These are phyloP conservation scores for Eutypella sp. DNA, from an alignment of 2,329 filamentous ascomycete genomes.

Conservation along the genomic window DNA sequence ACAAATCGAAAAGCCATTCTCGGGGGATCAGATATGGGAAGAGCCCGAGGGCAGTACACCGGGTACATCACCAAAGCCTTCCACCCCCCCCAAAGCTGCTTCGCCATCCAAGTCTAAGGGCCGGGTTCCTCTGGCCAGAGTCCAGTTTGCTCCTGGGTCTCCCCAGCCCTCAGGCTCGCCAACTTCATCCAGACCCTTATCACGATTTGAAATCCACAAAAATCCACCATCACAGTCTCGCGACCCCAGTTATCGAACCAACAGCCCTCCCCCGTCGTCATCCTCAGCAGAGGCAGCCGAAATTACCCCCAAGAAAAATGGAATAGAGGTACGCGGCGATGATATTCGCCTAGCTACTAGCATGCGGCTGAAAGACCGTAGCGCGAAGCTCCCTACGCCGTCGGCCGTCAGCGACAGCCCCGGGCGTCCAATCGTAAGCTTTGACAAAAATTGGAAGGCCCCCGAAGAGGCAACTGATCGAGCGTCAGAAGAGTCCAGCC, in stretches of 20 bases:
- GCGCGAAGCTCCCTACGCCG: conserved; percentile 79
- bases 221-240: conserved; percentile 80
- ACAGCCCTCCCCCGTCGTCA: conserved; percentile 39
- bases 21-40: conserved; percentile 81
- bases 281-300: conserved; percentile 32
- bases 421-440: conserved; percentile 94
- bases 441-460: conserved; percentile 77
- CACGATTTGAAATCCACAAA: conserved; percentile 70
- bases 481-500: conserved; percentile 50
- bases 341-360: conserved; percentile 89
- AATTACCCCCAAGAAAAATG: conserved; percentile 62
- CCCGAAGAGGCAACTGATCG: conserved; percentile 66
- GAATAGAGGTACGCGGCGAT: conserved; percentile 76
- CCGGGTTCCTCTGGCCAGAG: conserved; percentile 60
- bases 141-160: conserved; percentile 48
- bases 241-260: conserved; percentile 74
- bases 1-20: conserved; percentile 62
- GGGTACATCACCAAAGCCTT: conserved; percentile 20
- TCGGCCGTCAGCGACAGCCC: conserved; percentile 86
- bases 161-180: conserved; percentile 33
- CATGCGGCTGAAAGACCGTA: conserved; percentile 82
- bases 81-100: conserved; percentile 19
- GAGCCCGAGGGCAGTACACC: conserved; percentile 59
- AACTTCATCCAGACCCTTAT: conserved; percentile 37
- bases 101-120: conserved; percentile 53